Conservation (phyloP, 73 alveolate species). For the Tetrahymena malaccensis region DNA sequence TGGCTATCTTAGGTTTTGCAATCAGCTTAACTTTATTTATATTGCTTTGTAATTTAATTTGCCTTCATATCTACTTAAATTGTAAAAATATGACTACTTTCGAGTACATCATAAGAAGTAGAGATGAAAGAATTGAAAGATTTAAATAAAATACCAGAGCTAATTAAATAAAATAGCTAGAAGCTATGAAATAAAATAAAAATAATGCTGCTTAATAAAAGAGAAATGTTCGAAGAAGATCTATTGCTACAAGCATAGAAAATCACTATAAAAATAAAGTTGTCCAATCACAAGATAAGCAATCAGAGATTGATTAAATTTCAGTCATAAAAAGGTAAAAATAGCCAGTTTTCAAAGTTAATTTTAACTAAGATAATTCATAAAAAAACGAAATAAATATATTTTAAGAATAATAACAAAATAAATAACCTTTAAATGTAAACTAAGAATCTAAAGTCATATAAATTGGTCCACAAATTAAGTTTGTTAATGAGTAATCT, state of each 20-base stretch:
- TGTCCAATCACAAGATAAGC: background rate
- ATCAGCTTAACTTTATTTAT: background rate
- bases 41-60: background rate
- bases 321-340: background rate
- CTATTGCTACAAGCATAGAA: background rate
- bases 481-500: background rate
- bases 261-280: background rate
- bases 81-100: background rate
- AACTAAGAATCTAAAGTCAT: background rate
- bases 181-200: background rate
- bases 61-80: background rate
- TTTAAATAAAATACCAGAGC: conserved; percentile 19
- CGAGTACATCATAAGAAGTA: background rate
- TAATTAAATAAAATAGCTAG: background rate
- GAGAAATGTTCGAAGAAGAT: background rate
- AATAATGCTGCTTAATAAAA: background rate
- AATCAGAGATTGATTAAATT: background rate
- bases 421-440: background rate
- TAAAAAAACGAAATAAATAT: background rate
- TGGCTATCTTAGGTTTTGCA: background rate
- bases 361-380: background rate
- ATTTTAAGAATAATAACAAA: background rate
- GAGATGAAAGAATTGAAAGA: background rate
- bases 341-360: background rate
- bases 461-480: background rate